Evolutionary conservation across 192 early-diverging fungal genomes (phyloP).

Genomic region (Coemansia sp.): DNA sequence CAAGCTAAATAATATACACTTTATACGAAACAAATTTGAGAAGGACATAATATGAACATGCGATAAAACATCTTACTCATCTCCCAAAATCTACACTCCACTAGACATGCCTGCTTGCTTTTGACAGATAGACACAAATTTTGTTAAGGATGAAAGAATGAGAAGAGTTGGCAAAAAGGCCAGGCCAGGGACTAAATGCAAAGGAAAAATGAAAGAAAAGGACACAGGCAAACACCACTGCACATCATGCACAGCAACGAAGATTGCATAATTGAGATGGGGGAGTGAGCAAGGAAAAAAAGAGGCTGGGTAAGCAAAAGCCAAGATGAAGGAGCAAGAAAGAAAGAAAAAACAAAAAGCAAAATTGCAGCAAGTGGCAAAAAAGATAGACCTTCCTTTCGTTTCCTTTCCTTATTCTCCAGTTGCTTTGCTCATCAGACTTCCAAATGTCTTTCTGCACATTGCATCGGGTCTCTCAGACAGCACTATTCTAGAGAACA

Average conservation of each 20-base stretch:
- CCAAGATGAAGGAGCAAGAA: not conserved
- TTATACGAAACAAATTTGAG: not conserved
- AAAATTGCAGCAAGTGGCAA: slow-evolving; percentile 7
- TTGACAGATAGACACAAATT: slow-evolving; percentile 4
- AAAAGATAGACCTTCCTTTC: not conserved
- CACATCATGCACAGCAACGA: slow-evolving; percentile 7
- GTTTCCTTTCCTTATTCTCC: not conserved
- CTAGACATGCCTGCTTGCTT: not conserved
- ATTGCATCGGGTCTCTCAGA: not conserved
- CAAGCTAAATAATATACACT: slow-evolving; percentile 3
- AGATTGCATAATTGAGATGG: not conserved
- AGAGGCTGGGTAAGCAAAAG: slow-evolving; percentile 9
- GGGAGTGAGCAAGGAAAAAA: not conserved
- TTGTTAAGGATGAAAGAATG: not conserved
- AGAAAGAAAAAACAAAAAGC: not conserved
- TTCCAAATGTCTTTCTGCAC: not conserved
- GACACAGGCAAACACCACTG: not conserved
- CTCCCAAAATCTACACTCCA: not conserved
- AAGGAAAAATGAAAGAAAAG: not conserved
- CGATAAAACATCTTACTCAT: not conserved
- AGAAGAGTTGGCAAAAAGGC: not conserved
- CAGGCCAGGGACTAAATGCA: not conserved
- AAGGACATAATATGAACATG: not conserved
- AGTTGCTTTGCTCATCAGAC: not conserved
- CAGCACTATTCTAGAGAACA: not conserved